Conservation (phyloP, 1,284 basidiomycete genomes). For the Cryptococcus sp. region DNA sequence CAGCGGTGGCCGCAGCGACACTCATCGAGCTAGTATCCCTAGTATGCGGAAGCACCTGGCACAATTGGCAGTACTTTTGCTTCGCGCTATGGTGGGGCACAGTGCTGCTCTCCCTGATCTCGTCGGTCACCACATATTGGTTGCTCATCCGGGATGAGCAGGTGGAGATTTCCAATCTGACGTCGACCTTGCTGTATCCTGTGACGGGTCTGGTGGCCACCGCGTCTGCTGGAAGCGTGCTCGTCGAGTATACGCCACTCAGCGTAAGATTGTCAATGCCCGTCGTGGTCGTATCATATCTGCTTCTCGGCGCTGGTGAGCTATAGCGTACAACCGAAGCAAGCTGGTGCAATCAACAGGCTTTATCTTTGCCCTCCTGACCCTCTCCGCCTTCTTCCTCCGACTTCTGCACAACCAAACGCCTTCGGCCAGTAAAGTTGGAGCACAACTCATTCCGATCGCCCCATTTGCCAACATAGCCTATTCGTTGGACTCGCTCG, state of each 20-base stretch:
- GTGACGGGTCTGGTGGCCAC: conserved; percentile 18
- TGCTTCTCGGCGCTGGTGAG: conserved; percentile 26
- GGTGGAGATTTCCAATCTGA: conserved; percentile 18
- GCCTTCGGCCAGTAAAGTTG: conserved; percentile 19
- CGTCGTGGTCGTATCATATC: conserved; percentile 19
- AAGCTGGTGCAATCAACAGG: conserved; percentile 3
- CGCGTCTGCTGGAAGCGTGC: conserved; percentile 18
- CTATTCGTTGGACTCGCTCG: conserved; percentile 18
- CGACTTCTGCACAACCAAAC: conserved; percentile 23
- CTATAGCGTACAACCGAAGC: background rate
- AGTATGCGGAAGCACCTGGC: conserved; percentile 18
- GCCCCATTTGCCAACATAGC: conserved; percentile 20
- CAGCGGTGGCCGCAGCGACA: conserved; percentile 17
- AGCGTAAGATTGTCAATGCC: conserved; percentile 10
- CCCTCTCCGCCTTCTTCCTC: conserved; percentile 22
- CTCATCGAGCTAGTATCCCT: conserved; percentile 20
- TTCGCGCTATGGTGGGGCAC: conserved; percentile 25
- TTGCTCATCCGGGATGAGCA: conserved; percentile 23
- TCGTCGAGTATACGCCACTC: conserved; percentile 22
- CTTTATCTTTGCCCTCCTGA: conserved; percentile 21
- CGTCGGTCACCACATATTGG: conserved; percentile 19
- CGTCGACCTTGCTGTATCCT: conserved; percentile 22
- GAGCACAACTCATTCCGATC: conserved; percentile 23
- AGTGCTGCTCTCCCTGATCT: conserved; percentile 14
- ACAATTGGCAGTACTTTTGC: conserved; percentile 21